A percentile compares a stretch with the other conserved stretches of the same genome.
Evolutionary conservation across 768 basidiomycete genomes (phyloP).

Genomic region (Tubosaeta sp.): DNA sequence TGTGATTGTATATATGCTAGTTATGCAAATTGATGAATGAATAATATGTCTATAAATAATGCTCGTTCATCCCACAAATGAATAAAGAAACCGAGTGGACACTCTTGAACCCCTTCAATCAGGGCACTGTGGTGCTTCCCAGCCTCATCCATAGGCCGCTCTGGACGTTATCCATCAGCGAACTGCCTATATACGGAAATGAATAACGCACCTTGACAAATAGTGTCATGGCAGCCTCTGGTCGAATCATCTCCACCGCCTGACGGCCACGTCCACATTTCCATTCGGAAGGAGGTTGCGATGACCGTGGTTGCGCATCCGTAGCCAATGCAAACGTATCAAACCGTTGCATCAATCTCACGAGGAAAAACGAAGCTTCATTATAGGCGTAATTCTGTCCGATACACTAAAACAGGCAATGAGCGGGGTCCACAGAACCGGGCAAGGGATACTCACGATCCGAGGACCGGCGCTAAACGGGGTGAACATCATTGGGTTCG

Average conservation of each 20-base stretch:
- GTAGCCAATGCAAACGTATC: conserved; percentile 54
- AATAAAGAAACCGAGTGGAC: background rate
- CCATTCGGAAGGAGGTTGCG: conserved; percentile 63
- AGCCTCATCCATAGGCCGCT: conserved; percentile 60
- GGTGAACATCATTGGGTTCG: conserved; percentile 65
- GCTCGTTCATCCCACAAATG: background rate
- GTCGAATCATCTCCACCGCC: conserved; percentile 55
- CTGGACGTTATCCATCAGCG: conserved; percentile 26
- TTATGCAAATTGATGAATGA: conserved; percentile 1
- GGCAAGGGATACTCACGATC: conserved; percentile 33
- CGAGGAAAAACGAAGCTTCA: conserved; percentile 70
- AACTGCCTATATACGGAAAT: conserved; percentile 5
- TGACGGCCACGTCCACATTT: conserved; percentile 40
- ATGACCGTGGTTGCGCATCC: conserved; percentile 58
- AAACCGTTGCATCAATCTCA: conserved; percentile 61
- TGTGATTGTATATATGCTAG: conserved; percentile 1
- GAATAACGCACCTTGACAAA: conserved; percentile 53
- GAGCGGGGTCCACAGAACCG: conserved; percentile 12
- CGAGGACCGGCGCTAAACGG: conserved; percentile 74
- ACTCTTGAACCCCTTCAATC: background rate
- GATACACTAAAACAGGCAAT: conserved; percentile 45
- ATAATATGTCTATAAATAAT: conserved; percentile 17
- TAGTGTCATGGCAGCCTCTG: conserved; percentile 58
- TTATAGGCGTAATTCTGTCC: conserved; percentile 76
- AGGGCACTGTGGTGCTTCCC: conserved; percentile 22